Base-by-base conservation (phyloP, 1,284 basidiomycete species). In the Ceratobasidium sp. region DNA sequence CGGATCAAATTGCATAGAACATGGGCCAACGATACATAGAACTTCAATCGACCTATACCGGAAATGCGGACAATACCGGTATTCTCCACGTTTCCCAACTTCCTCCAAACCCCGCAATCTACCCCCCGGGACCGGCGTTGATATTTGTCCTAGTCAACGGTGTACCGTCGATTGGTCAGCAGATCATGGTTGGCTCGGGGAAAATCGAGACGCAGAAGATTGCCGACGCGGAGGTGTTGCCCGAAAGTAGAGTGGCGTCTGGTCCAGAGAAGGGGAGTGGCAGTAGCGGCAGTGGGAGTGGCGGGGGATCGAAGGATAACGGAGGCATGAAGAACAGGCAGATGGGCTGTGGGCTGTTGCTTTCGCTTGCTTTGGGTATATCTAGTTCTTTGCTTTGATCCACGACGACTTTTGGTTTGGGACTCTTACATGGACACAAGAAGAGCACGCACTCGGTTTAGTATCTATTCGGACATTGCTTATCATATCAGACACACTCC, bases 81-180 rank as follows among this genome's bases (percentile, higher is more conserved):
- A 88, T 20, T 7, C 88, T 97, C 58, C 95, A 95, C 84, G 93
- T 94, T 77, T 87, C 93, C 0, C 95, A 95, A 84, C 87, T 91
- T 26, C 94, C 93, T 2, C 94, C 95, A 0, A 96, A 96, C 84
- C 86, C 96, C 10, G 93, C 93, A 83, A 86, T 97, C 80, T 90
- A 97, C 88, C 92, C 92, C 49, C 96, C 96, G 13, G 96, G 96
- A 18, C 95, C 96, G 1, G 93, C 91, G 0, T 88, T 96, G 80
- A 82, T 97, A 78, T 97, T 91, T 84, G 93, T 97, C 81, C 92
- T 91, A 55, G 87, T 96, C 81, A 88, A 93, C 81, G 96, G 95
- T 68, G 91, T 98, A 23, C 96, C 96, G 0, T 93, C 91, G 77
- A 92, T 92, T 77, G 96, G 94, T 0, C 89, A 90, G 0, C 89